A percentile compares a stretch with the other conserved stretches of the same genome.
phyloP scores from a whole-genome alignment of 106 monocot genomes.

The Acorus gramineus region DNA sequence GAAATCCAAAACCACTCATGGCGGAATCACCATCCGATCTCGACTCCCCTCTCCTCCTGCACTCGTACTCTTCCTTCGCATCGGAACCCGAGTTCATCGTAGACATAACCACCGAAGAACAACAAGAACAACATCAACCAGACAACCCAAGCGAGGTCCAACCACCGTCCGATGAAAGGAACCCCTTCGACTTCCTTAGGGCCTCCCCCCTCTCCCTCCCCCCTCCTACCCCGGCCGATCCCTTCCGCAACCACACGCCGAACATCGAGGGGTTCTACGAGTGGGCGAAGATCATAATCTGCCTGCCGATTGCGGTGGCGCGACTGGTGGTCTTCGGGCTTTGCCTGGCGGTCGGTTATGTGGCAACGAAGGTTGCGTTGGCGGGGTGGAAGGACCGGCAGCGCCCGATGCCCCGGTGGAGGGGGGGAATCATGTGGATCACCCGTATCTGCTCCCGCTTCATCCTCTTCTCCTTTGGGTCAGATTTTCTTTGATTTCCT shows the following conservation, averaged over 20 bases:
- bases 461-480: slow-evolving; percentile 95
- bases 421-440: slow-evolving; percentile 73
- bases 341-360: slow-evolving; percentile 48
- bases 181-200: slow-evolving; percentile 61
- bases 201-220: slow-evolving; percentile 16
- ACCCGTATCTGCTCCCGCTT: slow-evolving; percentile 63
- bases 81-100: too few relatives aligned
- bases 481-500: background rate
- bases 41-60: too few relatives aligned
- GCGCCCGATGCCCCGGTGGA: slow-evolving; percentile 71
- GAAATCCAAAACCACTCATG: too few relatives aligned
- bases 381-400: slow-evolving; percentile 70
- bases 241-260: slow-evolving; percentile 80
- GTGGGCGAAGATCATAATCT: slow-evolving; percentile 47
- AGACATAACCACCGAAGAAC: too few relatives aligned
- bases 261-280: slow-evolving; percentile 39
- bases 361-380: slow-evolving; percentile 57
- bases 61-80: too few relatives aligned
- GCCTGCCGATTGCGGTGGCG: slow-evolving; percentile 32
- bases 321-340: slow-evolving; percentile 66
- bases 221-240: slow-evolving; percentile 39
- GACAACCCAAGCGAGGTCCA: too few relatives aligned
- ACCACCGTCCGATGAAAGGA: background rate
- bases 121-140: too few relatives aligned
- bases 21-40: too few relatives aligned